These are phyloP conservation scores for Xylariaceae sp. DNA, from an alignment of 2,329 filamentous ascomycete genomes.

Conservation along the genomic window DNA sequence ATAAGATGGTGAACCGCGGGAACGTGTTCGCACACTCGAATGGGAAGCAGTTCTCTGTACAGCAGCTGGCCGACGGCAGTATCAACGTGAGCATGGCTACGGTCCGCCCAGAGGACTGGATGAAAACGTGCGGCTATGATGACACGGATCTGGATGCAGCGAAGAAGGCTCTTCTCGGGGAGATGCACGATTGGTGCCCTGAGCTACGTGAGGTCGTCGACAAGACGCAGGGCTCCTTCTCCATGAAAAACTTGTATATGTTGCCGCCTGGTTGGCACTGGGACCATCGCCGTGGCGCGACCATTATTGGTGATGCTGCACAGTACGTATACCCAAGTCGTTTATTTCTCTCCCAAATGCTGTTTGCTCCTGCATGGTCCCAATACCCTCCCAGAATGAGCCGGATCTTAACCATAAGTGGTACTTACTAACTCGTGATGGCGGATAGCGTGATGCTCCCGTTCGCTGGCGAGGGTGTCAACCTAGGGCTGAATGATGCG, in stretches of 20 bases:
- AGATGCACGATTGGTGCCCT: conserved; percentile 48
- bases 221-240: conserved; percentile 47
- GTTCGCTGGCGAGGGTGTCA: conserved; percentile 65
- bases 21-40: conserved; percentile 52
- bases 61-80: conserved; percentile 57
- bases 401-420: too few relatives aligned
- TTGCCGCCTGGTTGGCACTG: conserved; percentile 58
- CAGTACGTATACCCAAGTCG: too few relatives aligned
- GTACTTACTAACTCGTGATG: too few relatives aligned
- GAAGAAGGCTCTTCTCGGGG: conserved; percentile 6
- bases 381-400: too few relatives aligned
- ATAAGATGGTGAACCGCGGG: conserved; percentile 53
- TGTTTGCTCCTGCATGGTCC: too few relatives aligned
- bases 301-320: conserved; percentile 64
- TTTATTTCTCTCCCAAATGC: too few relatives aligned
- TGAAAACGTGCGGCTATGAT: not conserved
- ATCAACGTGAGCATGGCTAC: conserved; percentile 46
- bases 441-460: conserved; percentile 63
- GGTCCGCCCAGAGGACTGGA: not conserved
- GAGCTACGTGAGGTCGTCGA: conserved; percentile 50
- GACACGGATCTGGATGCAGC: not conserved
- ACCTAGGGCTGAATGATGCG: conserved; percentile 62
- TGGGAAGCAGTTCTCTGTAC: conserved; percentile 48
- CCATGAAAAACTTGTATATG: conserved; percentile 55
- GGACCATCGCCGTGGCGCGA: conserved; percentile 54